Evolutionary conservation across 345 rosid genomes (phyloP).

Genomic region (Eucalyptus erythrocorys): DNA sequence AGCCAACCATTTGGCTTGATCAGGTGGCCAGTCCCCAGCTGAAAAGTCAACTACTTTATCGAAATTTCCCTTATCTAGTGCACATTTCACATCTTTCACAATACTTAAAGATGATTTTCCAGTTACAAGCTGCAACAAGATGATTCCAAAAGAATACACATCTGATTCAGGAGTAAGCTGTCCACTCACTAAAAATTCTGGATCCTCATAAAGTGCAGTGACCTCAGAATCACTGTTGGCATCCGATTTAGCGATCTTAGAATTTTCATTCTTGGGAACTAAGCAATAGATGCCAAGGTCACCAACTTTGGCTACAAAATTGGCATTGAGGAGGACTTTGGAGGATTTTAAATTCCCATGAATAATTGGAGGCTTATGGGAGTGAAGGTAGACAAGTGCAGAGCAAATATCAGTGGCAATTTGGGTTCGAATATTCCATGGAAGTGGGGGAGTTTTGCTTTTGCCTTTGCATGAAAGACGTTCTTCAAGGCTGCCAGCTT

Average conservation of each 20-base stretch:
- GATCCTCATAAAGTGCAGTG: slow-evolving; percentile 30
- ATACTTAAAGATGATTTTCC: slow-evolving; percentile 38
- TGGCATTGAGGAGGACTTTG: slow-evolving; percentile 70
- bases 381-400: slow-evolving; percentile 76
- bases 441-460: slow-evolving; percentile 33
- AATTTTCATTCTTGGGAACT: slow-evolving; percentile 19
- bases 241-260: neutral
- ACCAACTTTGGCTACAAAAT: slow-evolving; percentile 51
- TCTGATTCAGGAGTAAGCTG: slow-evolving; percentile 52
- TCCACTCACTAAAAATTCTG: slow-evolving; percentile 37
- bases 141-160: slow-evolving; percentile 64
- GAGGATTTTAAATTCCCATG: slow-evolving; percentile 83
- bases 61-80: slow-evolving; percentile 50
- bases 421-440: slow-evolving; percentile 53
- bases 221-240: neutral
- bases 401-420: slow-evolving; percentile 78
- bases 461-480: slow-evolving; percentile 41
- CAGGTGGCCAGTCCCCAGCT: slow-evolving; percentile 73
- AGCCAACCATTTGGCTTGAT: slow-evolving; percentile 45
- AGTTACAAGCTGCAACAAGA: slow-evolving; percentile 68
- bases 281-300: slow-evolving; percentile 55
- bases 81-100: slow-evolving; percentile 51
- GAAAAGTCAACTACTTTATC: slow-evolving; percentile 44
- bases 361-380: slow-evolving; percentile 56
- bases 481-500: slow-evolving; percentile 67